phyloP scores from a whole-genome alignment of 2,329 filamentous ascomycete species.

The Pseudocercospora fuligena region DNA sequence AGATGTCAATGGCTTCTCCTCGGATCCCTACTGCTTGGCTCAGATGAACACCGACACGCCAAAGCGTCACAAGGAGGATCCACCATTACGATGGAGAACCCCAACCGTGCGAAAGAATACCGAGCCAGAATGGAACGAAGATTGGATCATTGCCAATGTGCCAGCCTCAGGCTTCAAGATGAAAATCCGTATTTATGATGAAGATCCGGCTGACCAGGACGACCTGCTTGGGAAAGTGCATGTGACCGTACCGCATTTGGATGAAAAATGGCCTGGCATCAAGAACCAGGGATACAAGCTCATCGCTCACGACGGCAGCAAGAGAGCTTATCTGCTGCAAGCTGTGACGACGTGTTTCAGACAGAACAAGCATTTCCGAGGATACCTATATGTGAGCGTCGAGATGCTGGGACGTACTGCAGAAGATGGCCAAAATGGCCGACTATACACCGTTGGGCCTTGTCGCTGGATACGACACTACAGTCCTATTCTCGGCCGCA shows the following conservation, averaged over 20 bases:
- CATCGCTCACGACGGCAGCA: conserved; percentile 84
- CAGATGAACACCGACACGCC: conserved; percentile 74
- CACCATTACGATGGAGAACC: conserved; percentile 73
- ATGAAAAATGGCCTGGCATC: conserved; percentile 71
- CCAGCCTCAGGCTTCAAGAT: conserved; percentile 79
- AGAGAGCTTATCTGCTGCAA: conserved; percentile 79
- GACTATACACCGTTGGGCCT: conserved; percentile 81
- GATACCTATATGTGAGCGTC: conserved; percentile 72
- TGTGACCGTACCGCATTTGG: conserved; percentile 64
- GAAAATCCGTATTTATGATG: conserved; percentile 87
- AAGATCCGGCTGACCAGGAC: conserved; percentile 83
- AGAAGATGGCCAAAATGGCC: conserved; percentile 60
- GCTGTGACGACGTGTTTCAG: conserved; percentile 68
- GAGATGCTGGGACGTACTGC: conserved; percentile 78
- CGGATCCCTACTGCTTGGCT: conserved; percentile 81
- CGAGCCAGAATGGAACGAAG: conserved; percentile 79
- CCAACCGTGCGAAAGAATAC: conserved; percentile 73
- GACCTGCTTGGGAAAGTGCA: conserved; percentile 88
- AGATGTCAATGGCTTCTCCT: conserved; percentile 76
- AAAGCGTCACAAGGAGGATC: conserved; percentile 83
- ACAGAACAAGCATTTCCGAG: conserved; percentile 68
- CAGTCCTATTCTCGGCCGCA: conserved; percentile 83
- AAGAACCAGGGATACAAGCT: conserved; percentile 69
- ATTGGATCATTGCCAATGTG: conserved; percentile 88
- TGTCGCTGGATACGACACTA: conserved; percentile 80